Conservation (phyloP, 345 rosid genomes). For the Salix brachista region DNA sequence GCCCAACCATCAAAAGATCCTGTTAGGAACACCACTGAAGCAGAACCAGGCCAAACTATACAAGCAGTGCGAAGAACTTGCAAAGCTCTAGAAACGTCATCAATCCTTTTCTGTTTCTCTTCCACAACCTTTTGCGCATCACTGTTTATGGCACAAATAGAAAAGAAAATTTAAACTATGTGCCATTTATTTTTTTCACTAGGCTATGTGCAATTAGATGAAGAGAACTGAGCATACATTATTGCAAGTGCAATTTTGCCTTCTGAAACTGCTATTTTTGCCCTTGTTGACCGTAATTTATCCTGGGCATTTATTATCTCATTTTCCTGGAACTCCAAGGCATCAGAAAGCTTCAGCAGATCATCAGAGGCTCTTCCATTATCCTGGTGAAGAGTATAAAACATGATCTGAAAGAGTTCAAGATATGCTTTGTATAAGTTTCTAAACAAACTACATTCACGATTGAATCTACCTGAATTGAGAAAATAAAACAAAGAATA, state of each 20-base stretch:
- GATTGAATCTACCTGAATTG: neutral
- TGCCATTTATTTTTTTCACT: neutral
- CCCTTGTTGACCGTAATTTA: conserved; percentile 72
- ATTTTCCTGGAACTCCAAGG: conserved; percentile 79
- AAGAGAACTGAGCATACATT: conserved; percentile 39
- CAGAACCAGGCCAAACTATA: conserved; percentile 83
- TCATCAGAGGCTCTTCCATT: conserved; percentile 31
- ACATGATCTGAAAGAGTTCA: conserved; percentile 17
- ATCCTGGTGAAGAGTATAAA: conserved; percentile 29
- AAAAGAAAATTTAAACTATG: conserved; percentile 2
- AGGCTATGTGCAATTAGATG: neutral
- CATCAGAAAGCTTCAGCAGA: conserved; percentile 60
- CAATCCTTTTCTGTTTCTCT: conserved; percentile 67
- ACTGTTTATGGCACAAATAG: conserved; percentile 34
- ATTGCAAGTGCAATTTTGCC: conserved; percentile 86
- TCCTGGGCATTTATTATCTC: conserved; percentile 64
- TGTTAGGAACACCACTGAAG: conserved; percentile 71
- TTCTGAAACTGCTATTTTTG: conserved; percentile 75
- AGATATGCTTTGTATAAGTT: neutral
- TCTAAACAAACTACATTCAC: neutral
- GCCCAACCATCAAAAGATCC: conserved; percentile 98
- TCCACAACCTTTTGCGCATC: conserved; percentile 66
- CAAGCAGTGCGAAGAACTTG: conserved; percentile 57
- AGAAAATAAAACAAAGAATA: neutral
- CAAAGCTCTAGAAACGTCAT: conserved; percentile 59